These are phyloP conservation scores for Naganishia liquefaciens DNA, from an alignment of 1,284 basidiomycete species.

Conservation along the genomic window DNA sequence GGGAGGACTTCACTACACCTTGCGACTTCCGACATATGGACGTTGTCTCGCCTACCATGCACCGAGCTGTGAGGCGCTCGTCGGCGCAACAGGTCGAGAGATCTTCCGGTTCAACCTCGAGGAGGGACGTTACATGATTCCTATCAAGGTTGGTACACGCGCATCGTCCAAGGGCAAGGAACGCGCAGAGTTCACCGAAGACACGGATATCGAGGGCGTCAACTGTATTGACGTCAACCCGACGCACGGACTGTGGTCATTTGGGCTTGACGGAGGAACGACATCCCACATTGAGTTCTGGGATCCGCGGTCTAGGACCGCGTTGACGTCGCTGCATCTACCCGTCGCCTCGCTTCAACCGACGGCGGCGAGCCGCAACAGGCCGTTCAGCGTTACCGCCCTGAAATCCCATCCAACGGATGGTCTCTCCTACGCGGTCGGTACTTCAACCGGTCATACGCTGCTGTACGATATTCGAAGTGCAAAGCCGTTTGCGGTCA, in stretches of 20 bases:
- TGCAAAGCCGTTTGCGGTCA: conserved; percentile 76
- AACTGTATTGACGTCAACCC: conserved; percentile 93
- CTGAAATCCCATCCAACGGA: conserved; percentile 76
- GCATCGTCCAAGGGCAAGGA: conserved; percentile 16
- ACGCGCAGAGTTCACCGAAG: conserved; percentile 46
- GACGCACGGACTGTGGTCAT: conserved; percentile 84
- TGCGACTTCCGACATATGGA: conserved; percentile 91
- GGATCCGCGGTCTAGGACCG: conserved; percentile 83
- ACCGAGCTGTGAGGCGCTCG: conserved; percentile 75
- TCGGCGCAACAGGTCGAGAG: conserved; percentile 77
- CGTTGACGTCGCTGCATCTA: conserved; percentile 63
- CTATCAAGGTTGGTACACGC: conserved; percentile 59
- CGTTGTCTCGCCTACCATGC: conserved; percentile 87
- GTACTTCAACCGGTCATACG: conserved; percentile 91
- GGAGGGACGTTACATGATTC: conserved; percentile 87
- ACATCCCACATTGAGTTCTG: conserved; percentile 86
- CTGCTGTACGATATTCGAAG: conserved; percentile 92
- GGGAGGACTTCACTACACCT: conserved; percentile 85
- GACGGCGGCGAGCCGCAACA: conserved; percentile 36
- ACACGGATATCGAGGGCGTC: conserved; percentile 70
- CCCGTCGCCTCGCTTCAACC: conserved; percentile 66
- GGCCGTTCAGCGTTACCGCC: conserved; percentile 72
- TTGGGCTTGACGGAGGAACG: conserved; percentile 66
- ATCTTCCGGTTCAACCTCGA: conserved; percentile 93
- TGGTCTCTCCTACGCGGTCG: conserved; percentile 89